Evolutionary conservation across 2,329 filamentous ascomycete species (phyloP).

Genomic region (Zasmidium angulare): DNA sequence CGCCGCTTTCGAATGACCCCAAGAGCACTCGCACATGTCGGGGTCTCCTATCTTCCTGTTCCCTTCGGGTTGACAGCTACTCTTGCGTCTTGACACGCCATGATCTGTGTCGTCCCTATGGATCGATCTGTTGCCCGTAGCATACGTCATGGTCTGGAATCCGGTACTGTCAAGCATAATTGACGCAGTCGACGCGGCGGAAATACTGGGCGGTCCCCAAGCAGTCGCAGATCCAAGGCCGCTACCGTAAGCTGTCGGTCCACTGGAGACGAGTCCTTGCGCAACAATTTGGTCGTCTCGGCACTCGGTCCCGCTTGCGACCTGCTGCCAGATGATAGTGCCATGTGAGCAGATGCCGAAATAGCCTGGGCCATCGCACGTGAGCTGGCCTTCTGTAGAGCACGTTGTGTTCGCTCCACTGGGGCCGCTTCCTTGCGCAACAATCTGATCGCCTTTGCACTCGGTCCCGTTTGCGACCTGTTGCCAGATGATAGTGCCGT

Average conservation of each 20-base stretch:
- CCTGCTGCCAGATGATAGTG: neutral
- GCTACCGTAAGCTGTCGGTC: neutral
- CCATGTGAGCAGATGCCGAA: neutral
- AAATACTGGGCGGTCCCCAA: neutral
- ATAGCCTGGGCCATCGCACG: neutral
- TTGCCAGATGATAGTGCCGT: neutral
- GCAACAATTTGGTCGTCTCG: neutral
- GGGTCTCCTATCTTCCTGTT: neutral
- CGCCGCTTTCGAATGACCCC: too few relatives aligned
- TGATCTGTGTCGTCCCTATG: neutral
- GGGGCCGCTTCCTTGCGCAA: too few relatives aligned
- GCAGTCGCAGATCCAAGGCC: neutral
- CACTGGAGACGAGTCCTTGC: too few relatives aligned
- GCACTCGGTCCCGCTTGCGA: neutral
- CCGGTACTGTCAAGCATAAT: too few relatives aligned
- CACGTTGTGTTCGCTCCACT: neutral
- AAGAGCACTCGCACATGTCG: too few relatives aligned
- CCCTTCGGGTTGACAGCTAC: neutral
- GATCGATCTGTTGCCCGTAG: too few relatives aligned
- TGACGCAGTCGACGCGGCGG: too few relatives aligned
- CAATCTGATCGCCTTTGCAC: neutral
- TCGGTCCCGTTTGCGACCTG: neutral
- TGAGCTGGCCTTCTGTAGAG: neutral
- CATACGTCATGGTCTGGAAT: too few relatives aligned
- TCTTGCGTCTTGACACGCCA: neutral